phyloP scores from a whole-genome alignment of 2,329 filamentous ascomycete genomes.

The Paraconiothyrium sp. region DNA sequence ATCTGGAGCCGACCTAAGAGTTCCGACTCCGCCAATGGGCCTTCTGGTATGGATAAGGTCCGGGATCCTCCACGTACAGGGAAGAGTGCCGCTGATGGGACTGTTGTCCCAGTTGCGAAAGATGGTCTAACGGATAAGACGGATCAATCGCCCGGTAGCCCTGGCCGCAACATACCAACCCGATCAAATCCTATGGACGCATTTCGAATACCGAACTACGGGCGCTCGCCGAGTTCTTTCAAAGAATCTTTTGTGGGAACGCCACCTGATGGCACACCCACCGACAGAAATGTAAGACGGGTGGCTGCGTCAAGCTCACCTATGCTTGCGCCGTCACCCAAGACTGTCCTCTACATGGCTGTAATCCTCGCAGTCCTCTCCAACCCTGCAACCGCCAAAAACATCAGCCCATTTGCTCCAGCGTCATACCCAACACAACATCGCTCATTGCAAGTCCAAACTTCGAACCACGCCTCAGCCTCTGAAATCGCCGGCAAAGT shows the following conservation, averaged over 20 bases:
- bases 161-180: conserved; percentile 32
- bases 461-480: conserved; percentile 22
- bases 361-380: conserved; percentile 56
- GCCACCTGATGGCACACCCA: conserved; percentile 27
- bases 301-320: conserved; percentile 52
- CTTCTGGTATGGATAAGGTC: conserved; percentile 42
- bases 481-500: conserved; percentile 52
- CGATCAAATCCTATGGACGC: conserved; percentile 45
- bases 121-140: conserved; percentile 23
- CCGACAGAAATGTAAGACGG: conserved; percentile 43
- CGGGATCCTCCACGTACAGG: conserved; percentile 31
- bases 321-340: conserved; percentile 53
- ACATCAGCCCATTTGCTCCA: conserved; percentile 38
- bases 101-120: conserved; percentile 6
- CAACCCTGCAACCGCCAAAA: conserved; percentile 47
- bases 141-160: conserved; percentile 21
- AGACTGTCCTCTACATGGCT: conserved; percentile 57
- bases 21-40: conserved; percentile 29
- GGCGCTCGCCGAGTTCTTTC: conserved; percentile 38
- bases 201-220: conserved; percentile 51
- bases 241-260: conserved; percentile 40
- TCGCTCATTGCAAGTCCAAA: conserved; percentile 26
- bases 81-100: conserved; percentile 21
- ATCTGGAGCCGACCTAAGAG: conserved; percentile 41
- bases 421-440: conserved; percentile 23